Evolutionary conservation across 2,329 filamentous ascomycete genomes (phyloP), one percentile per base, ranked within the genome.

Genomic region (Apiospora arundinis): DNA sequence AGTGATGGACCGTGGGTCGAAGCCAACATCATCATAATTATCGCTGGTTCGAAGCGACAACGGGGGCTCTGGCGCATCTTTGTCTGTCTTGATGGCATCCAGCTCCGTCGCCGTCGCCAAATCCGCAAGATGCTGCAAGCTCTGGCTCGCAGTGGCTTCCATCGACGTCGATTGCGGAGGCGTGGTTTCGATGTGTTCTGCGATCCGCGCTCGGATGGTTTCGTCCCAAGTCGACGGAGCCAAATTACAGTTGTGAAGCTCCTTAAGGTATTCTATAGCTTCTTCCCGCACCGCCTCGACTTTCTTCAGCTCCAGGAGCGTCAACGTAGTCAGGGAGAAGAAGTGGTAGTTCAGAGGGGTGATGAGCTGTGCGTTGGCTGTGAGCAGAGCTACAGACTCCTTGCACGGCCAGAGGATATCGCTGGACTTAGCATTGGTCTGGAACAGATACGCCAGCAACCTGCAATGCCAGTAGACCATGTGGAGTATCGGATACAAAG

Each of bases 401-500:
- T 86, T 85, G 37, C 89, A 89, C 7, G 90, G 87, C 79, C 88
- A 90, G 25, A 92, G 81, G 21, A 91, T 84, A 72, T 92, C 88
- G 1, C 84, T 81, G 0, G 89, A 84, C 52, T 88, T 87, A 0
- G 87, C 84, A 14, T 85, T 85, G 1, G 89, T 86, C 48, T 87
- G 88, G 70, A 91, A 83, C 2, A 93, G 85, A 69, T 90, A 89
- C 12, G 89, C 85, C 23, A 94, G 83, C 11, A 93, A 84, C 73
- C 90, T 89, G 74, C 89, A 86, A 78, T 93, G 91, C 88, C 92
- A 93, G 80, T 92, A 93, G 23, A 88, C 88, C 32, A 94, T 84
- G 75, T 92, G 89, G 2, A 93, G 84, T 44, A 92, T 78, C 4
- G 89, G 88, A 67, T 87, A 84, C 3, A 83, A 81, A 0, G 81